Conservation (phyloP, 1,284 basidiomycete genomes). For the Fomitopsis schrenkii region DNA sequence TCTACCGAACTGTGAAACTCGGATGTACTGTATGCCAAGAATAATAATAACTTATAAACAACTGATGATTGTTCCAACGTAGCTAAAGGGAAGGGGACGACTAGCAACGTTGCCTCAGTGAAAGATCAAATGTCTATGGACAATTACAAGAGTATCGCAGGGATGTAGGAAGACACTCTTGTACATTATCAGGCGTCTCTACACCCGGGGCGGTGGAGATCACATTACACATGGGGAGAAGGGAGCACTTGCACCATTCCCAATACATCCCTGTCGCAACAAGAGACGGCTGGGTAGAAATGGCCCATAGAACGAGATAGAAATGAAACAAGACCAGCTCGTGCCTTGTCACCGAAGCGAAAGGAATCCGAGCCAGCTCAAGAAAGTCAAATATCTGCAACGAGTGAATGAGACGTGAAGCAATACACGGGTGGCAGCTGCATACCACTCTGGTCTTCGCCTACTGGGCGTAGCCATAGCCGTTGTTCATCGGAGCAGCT, state of each 20-base stretch:
- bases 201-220: background rate
- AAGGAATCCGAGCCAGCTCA: background rate
- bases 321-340: conserved; percentile 1
- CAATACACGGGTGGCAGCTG: background rate
- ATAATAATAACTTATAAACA: conserved; percentile 1
- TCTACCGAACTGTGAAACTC: background rate
- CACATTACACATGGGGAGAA: background rate
- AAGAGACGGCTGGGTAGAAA: background rate
- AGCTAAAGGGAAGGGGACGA: background rate
- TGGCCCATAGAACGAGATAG: background rate
- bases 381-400: background rate
- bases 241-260: background rate
- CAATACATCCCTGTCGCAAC: background rate
- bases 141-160: background rate
- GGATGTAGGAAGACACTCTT: background rate
- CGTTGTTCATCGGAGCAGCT: conserved; percentile 9
- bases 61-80: background rate
- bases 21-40: background rate
- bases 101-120: background rate
- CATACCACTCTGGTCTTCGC: background rate
- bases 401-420: background rate
- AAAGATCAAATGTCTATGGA: background rate
- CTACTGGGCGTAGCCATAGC: background rate
- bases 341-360: background rate
- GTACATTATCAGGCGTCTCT: conserved; percentile 1